A percentile compares a stretch with the other conserved stretches of the same genome.
Evolutionary conservation across 2,329 filamentous ascomycete genomes (phyloP).

Genomic region (Leptoxyphium fumago): DNA sequence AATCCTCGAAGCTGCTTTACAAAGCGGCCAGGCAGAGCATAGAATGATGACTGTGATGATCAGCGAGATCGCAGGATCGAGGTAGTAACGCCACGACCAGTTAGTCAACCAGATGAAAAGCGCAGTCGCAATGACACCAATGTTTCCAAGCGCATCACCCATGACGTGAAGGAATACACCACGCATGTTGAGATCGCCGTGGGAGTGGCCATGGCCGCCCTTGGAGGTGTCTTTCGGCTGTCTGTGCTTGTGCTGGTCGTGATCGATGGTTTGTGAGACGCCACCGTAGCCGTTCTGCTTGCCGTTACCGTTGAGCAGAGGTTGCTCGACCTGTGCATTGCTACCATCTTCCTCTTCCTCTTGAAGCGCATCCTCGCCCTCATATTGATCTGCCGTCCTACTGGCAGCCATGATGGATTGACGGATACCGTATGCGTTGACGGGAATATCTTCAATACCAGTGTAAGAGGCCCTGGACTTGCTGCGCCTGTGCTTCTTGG

Average conservation of each 20-base stretch:
- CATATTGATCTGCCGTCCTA: slow-evolving; percentile 39
- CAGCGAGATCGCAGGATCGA: slow-evolving; percentile 82
- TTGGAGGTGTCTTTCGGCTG: slow-evolving; percentile 48
- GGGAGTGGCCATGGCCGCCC: slow-evolving; percentile 56
- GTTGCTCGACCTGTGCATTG: slow-evolving; percentile 11
- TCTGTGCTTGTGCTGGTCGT: slow-evolving; percentile 58
- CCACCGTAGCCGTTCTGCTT: slow-evolving; percentile 17
- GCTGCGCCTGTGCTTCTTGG: slow-evolving; percentile 44
- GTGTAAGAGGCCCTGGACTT: slow-evolving; percentile 36
- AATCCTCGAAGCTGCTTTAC: slow-evolving; percentile 68
- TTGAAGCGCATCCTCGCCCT: slow-evolving; percentile 36
- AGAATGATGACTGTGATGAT: slow-evolving; percentile 74
- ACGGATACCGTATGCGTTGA: slow-evolving; percentile 79
- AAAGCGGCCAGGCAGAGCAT: slow-evolving; percentile 62
- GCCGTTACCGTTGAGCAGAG: slow-evolving; percentile 21
- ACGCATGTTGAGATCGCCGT: slow-evolving; percentile 90
- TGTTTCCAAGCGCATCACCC: slow-evolving; percentile 72
- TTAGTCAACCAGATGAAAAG: slow-evolving; percentile 83
- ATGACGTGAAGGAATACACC: slow-evolving; percentile 56
- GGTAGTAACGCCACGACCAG: slow-evolving; percentile 69
- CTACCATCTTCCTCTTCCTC: slow-evolving; percentile 19
- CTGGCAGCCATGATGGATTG: slow-evolving; percentile 84
- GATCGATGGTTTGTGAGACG: slow-evolving; percentile 20
- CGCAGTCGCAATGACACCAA: slow-evolving; percentile 71
- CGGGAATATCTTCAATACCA: slow-evolving; percentile 55